Base-by-base conservation (phyloP, 129 eudicot species). In the Sambucus nigra region DNA sequence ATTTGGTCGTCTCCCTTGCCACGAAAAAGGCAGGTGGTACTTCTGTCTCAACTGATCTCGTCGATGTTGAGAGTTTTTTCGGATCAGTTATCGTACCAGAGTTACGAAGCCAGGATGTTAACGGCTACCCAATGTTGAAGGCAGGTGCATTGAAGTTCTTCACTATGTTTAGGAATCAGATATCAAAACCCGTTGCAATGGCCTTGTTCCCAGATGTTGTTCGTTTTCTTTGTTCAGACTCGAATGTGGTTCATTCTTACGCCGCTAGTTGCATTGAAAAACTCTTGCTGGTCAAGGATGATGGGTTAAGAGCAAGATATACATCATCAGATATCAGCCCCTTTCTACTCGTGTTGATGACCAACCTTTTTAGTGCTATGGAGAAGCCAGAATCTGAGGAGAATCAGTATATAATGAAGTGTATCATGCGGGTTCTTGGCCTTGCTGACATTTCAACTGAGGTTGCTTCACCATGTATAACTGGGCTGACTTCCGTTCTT, bases 211-310 rank as follows among this genome's bases (percentile, higher is more conserved):
- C 82, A 31, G 95, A 86, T 58, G 95, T 91, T 40, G 78, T 82
- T 15, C 71, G 91, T 29, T 82, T 79, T 57, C 94, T 91, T 46
- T 27, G 42, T 27, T 72, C 94, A 21, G 99, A 85, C 59, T 75
- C 83, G 9, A 91, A 91, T 64, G 94, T 91, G 57, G 94, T 86
- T 51, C 99, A 91, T 50, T 91, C 99, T n/a, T 91, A 91, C 70
- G 95, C 95, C 22, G 99, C 94, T n/a, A 86, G 81, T 62, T 91
- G 94, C 69, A 80, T 91, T 45, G 99, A 91, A 59, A 86, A 91
- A 53, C 89, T 86, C 5, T 69, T 91, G 67, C 76, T 85, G 53
- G 95, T 91, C 21, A 91, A 79, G 47, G 99, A 91, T 63, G 94
- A 79, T 13, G 82, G 87, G 16, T 78, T 53, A 25, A 72, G 75